These are phyloP conservation scores for Rhododendron vialii DNA, from an alignment of 148 eudicot genomes.

Conservation along the genomic window DNA sequence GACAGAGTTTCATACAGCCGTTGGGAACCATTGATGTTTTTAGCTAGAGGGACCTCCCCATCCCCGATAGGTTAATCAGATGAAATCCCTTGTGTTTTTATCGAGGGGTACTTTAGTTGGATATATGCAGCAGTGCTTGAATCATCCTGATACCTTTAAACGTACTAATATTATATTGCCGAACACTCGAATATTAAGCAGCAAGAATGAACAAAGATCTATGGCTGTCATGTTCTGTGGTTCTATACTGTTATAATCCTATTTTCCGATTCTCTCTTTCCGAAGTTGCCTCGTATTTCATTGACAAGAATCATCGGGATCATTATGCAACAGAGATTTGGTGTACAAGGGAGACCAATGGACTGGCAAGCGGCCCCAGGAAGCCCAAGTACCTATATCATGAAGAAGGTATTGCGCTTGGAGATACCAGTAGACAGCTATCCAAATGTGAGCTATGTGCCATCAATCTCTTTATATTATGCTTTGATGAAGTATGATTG, in stretches of 20 bases:
- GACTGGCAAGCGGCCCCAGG: conserved; percentile 45
- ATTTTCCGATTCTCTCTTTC: background rate
- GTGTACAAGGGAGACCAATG: conserved; percentile 31
- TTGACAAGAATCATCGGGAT: background rate
- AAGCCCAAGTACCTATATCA: conserved; percentile 32
- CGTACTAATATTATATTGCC: background rate
- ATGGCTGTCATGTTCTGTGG: background rate
- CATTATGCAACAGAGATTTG: conserved; percentile 29
- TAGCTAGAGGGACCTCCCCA: background rate
- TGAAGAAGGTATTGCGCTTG: conserved; percentile 39
- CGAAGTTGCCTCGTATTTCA: background rate
- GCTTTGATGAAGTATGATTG: background rate
- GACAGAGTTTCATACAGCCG: background rate
- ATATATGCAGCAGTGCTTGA: background rate
- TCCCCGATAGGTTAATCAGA: background rate
- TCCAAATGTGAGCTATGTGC: conserved; percentile 34
- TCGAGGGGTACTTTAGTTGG: background rate
- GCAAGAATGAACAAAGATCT: background rate
- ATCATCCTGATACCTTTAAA: background rate
- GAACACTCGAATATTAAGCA: background rate
- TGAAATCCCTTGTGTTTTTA: background rate
- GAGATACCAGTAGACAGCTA: conserved; percentile 50
- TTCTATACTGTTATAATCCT: background rate
- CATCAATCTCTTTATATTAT: conserved; percentile 3
- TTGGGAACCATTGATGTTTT: background rate